phyloP scores from a whole-genome alignment of 1,139 yeast species.

The Magnusiomyces tetraspermus region DNA sequence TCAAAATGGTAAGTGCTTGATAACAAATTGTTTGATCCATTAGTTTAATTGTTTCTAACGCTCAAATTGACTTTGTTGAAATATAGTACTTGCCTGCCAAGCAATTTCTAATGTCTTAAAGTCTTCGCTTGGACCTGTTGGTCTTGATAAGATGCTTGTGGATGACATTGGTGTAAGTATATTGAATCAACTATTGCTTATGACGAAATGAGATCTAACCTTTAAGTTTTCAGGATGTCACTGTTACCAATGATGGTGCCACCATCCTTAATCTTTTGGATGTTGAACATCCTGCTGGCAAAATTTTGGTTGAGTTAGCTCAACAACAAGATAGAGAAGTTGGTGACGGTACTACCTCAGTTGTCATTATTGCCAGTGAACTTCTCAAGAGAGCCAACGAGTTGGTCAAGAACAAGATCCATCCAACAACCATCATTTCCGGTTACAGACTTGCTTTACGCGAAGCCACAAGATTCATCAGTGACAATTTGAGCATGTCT shows the following conservation, averaged over 20 bases:
- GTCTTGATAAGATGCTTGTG: constrained; percentile 95
- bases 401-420: constrained; percentile 83
- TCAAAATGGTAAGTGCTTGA: constrained; percentile 53
- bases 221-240: constrained; percentile 51
- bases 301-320: constrained; percentile 91
- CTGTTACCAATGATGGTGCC: constrained; percentile 98
- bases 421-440: constrained; percentile 94
- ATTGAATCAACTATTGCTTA: background rate
- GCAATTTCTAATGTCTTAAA: constrained; percentile 97
- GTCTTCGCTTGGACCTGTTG: constrained; percentile 96
- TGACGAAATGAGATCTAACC: background rate
- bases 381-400: constrained; percentile 88
- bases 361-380: constrained; percentile 91
- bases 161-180: constrained; percentile 73
- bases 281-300: constrained; percentile 98
- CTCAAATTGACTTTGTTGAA: background rate
- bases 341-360: constrained; percentile 92
- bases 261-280: constrained; percentile 84
- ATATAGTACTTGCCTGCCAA: constrained; percentile 68
- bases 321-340: constrained; percentile 99
- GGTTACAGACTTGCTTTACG: constrained; percentile 91
- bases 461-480: constrained; percentile 84
- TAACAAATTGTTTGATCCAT: background rate
- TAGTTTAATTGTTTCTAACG: constrained; percentile 1
- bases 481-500: constrained; percentile 71